Conservation (phyloP, 371 early-diverging fungal species). For the Amoeboaphelidium protococcarum region DNA sequence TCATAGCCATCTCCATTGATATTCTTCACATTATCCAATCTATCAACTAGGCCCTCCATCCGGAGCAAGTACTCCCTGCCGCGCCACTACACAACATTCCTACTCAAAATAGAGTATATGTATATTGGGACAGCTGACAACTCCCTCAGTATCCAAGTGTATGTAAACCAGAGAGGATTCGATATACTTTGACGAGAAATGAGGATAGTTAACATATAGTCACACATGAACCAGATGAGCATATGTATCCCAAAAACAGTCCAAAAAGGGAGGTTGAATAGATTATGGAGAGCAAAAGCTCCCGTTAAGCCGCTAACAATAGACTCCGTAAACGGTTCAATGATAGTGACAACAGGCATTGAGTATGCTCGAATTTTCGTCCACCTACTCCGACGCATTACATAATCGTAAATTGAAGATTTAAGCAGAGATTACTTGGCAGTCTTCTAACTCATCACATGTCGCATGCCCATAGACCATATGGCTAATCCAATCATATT, state of each 20-base stretch:
- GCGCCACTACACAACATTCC: too few relatives aligned
- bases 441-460: conserved; percentile 53
- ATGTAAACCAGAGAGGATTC: too few relatives aligned
- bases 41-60: too few relatives aligned
- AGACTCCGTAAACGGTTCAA: conserved; percentile 76
- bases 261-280: conserved; percentile 17
- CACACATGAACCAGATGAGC: too few relatives aligned
- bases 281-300: conserved; percentile 23
- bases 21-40: too few relatives aligned
- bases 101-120: too few relatives aligned
- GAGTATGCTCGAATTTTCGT: conserved; percentile 70
- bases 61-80: too few relatives aligned
- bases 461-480: conserved; percentile 41
- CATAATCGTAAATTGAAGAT: conserved; percentile 39
- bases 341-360: conserved; percentile 48
- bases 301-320: conserved; percentile 44
- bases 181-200: too few relatives aligned
- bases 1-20: too few relatives aligned
- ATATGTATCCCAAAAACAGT: conserved; percentile 36
- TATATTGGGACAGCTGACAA: too few relatives aligned
- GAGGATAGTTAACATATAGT: too few relatives aligned
- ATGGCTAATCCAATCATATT: conserved; percentile 67
- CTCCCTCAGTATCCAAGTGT: too few relatives aligned
- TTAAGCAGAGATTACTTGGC: conserved; percentile 46
- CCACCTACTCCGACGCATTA: conserved; percentile 61